Base-by-base conservation (phyloP, 352 stramenopile genomes). In the Globisporangium sylvaticum region DNA sequence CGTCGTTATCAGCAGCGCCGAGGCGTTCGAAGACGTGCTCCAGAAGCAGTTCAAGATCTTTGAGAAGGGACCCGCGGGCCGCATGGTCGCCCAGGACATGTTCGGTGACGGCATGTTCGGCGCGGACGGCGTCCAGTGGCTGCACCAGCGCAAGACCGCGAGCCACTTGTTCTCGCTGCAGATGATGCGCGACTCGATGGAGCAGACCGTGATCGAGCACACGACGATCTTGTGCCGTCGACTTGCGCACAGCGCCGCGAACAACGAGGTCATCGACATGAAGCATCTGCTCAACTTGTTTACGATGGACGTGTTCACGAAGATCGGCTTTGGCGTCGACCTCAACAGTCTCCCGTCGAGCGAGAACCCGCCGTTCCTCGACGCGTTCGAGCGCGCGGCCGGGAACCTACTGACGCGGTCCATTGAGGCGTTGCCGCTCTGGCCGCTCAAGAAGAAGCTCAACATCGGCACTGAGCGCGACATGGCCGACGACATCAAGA, bases 101-200 rank as follows among this genome's bases (percentile, higher is more conserved):
- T 78, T 96, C 54, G 87, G 88, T 15, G 69, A 84, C 18, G 83
- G 84, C 48, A 94, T 95, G 63, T 83, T 94, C 58, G 79, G 73
- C 4, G 69, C 72, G 0, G 85, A 96, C 46, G 82, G 85, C 25
- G 67, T 80, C 46, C 70, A 78, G 44, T 96, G 87, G 88, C 70
- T 79, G 14, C 63, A 81, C 27, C 88, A 95, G 63, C 83, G 87
- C 63, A 92, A 92, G 69, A 84, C 69, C 9, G 83, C 83, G 68
- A 94, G 79, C 55, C 84, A 93, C 58, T 86, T 97, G n/a, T 92
- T 94, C 39, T 87, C 77, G 29, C 67, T 77, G 14, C 70, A 74
- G 24, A 64, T 64, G 37, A 64, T 81, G 62, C 67, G 68, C 34
- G 74, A 78, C 4, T 66, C 46, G 31, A 84, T 84, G 74, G 65